These are phyloP conservation scores for Monilinia vaccinii-corymbosi DNA, from an alignment of 2,329 filamentous ascomycete species.

Conservation along the genomic window DNA sequence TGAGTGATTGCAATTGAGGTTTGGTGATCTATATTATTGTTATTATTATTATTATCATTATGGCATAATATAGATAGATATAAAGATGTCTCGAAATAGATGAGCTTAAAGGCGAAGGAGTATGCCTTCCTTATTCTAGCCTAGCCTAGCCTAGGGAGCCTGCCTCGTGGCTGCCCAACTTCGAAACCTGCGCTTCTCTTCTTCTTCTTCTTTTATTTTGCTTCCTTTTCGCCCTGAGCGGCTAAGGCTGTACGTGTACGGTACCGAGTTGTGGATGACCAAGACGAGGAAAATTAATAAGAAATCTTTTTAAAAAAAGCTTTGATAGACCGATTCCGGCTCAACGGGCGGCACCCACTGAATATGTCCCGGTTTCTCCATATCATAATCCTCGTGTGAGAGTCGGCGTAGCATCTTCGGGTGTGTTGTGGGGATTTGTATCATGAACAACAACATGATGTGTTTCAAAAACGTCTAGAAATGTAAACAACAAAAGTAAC, in stretches of 20 bases:
- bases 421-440: background rate
- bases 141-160: background rate
- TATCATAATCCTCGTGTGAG: background rate
- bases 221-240: background rate
- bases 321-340: background rate
- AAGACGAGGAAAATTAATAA: background rate
- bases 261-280: background rate
- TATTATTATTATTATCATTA: too few relatives aligned
- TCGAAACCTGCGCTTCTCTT: background rate
- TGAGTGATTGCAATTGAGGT: too few relatives aligned
- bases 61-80: too few relatives aligned
- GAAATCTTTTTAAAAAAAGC: background rate
- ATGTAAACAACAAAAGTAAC: background rate
- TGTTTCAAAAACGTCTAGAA: background rate
- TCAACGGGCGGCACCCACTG: background rate
- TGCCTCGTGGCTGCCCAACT: background rate
- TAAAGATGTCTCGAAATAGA: too few relatives aligned
- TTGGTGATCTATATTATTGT: too few relatives aligned
- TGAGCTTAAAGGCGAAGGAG: too few relatives aligned
- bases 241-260: background rate
- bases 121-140: too few relatives aligned
- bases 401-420: background rate
- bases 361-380: background rate
- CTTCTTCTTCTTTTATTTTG: too few relatives aligned
- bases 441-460: background rate